Evolutionary conservation across 371 early-diverging fungal species (phyloP).

Genomic region (Mucor indicus): DNA sequence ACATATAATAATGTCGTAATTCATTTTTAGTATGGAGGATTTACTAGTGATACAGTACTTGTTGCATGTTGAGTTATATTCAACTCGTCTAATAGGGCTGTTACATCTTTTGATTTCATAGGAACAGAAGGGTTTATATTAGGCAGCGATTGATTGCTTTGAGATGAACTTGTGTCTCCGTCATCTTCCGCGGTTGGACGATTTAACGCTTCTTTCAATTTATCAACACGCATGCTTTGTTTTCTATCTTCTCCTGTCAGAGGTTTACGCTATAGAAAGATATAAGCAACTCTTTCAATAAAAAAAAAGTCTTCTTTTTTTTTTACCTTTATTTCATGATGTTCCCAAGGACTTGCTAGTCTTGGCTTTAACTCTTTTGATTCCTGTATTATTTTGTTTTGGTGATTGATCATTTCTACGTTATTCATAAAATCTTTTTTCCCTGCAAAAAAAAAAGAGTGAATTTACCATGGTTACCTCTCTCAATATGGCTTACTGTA

Average conservation of each 20-base stretch:
- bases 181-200: slow-evolving; percentile 8
- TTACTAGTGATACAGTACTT: slow-evolving; percentile 18
- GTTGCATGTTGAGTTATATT: slow-evolving; percentile 1
- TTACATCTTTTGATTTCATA: slow-evolving; percentile 1
- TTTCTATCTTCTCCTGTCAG: background rate
- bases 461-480: background rate
- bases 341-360: slow-evolving; percentile 20
- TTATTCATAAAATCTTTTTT: slow-evolving; percentile 6
- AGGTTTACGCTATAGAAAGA: background rate
- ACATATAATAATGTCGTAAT: background rate
- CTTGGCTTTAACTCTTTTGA: slow-evolving; percentile 9
- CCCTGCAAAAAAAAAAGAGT: background rate
- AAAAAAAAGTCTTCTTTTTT: background rate
- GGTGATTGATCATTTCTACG: background rate
- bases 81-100: slow-evolving; percentile 7
- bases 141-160: background rate
- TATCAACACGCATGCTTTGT: slow-evolving; percentile 37
- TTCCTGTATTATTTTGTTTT: background rate
- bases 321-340: background rate
- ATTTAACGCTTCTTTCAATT: slow-evolving; percentile 42
- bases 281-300: background rate
- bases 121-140: background rate
- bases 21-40: slow-evolving; percentile 26
- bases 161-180: slow-evolving; percentile 13
- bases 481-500: slow-evolving; percentile 14